Evolutionary conservation across 176 grass and related monocot genomes (phyloP).

Genomic region (Eragrostis nindensis): DNA sequence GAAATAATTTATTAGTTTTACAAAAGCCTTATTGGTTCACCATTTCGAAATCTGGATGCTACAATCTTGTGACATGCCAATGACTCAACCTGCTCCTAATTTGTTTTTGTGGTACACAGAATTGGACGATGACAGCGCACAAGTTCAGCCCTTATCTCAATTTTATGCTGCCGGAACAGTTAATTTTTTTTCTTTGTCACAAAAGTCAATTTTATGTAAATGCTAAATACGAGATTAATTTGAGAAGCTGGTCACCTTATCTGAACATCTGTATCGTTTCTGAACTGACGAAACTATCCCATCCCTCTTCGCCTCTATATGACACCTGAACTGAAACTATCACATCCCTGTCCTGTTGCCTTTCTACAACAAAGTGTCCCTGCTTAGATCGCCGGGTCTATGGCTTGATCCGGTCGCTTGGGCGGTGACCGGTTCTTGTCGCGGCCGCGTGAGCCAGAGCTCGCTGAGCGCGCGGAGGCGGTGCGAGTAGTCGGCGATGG

Average conservation of each 20-base stretch:
- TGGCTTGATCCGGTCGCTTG: slow-evolving; percentile 12
- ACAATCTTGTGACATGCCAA: neutral
- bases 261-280: neutral
- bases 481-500: slow-evolving; percentile 69
- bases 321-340: slow-evolving; percentile 15
- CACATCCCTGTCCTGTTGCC: neutral
- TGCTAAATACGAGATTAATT: neutral
- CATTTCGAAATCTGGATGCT: neutral
- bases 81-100: neutral
- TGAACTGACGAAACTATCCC: slow-evolving; percentile 6
- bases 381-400: neutral
- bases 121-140: neutral
- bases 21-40: neutral
- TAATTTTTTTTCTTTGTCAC: neutral
- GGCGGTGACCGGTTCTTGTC: neutral
- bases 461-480: slow-evolving; percentile 70
- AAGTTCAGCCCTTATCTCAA: slow-evolving; percentile 21
- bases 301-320: slow-evolving; percentile 1
- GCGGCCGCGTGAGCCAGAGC: slow-evolving; percentile 52
- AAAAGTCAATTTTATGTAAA: neutral
- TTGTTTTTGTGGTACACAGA: neutral
- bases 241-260: slow-evolving; percentile 22
- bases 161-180: slow-evolving; percentile 6
- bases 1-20: neutral
- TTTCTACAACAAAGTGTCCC: neutral